Percentiles rank a stretch among this genome's conserved stretches.
Evolutionary conservation across 2,329 filamentous ascomycete genomes (phyloP).

Genomic region (Dothistroma septosporum): DNA sequence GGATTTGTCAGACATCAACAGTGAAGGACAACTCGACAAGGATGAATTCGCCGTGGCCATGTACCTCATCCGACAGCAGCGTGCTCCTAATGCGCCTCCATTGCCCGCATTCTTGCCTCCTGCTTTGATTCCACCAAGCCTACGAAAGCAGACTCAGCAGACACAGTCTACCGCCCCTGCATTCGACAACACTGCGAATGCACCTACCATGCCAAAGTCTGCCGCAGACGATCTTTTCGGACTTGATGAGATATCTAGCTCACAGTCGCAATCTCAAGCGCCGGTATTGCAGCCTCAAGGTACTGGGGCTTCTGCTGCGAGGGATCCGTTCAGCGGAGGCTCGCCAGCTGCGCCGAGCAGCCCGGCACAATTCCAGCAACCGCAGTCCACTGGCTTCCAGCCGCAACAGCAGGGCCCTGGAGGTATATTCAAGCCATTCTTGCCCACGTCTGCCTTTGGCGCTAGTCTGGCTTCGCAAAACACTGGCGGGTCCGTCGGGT

Average conservation of each 20-base stretch:
- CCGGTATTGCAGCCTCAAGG: constrained; percentile 61
- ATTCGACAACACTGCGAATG: constrained; percentile 47
- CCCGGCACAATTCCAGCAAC: constrained; percentile 32
- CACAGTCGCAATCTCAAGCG: constrained; percentile 38
- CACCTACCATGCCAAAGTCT: constrained; percentile 60
- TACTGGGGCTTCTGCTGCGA: constrained; percentile 64
- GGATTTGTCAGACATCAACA: constrained; percentile 93
- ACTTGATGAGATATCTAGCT: constrained; percentile 66
- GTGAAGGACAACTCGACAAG: constrained; percentile 74
- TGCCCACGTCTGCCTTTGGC: constrained; percentile 89
- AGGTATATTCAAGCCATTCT: constrained; percentile 76
- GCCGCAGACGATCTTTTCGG: constrained; percentile 93
- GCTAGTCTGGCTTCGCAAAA: constrained; percentile 71
- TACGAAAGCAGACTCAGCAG: constrained; percentile 62
- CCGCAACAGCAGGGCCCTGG: constrained; percentile 30
- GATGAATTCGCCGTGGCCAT: constrained; percentile 97
- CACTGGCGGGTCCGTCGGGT: constrained; percentile 59
- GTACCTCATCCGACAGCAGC: constrained; percentile 90
- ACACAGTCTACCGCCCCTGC: constrained; percentile 50
- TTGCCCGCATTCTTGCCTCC: constrained; percentile 74
- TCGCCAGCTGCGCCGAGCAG: constrained; percentile 53
- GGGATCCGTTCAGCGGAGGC: constrained; percentile 61
- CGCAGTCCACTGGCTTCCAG: neutral
- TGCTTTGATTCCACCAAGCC: constrained; percentile 78
- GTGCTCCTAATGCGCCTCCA: constrained; percentile 63